Evolutionary conservation across 768 basidiomycete genomes (phyloP).

Genomic region (Brasilioporus rufonigricans): DNA sequence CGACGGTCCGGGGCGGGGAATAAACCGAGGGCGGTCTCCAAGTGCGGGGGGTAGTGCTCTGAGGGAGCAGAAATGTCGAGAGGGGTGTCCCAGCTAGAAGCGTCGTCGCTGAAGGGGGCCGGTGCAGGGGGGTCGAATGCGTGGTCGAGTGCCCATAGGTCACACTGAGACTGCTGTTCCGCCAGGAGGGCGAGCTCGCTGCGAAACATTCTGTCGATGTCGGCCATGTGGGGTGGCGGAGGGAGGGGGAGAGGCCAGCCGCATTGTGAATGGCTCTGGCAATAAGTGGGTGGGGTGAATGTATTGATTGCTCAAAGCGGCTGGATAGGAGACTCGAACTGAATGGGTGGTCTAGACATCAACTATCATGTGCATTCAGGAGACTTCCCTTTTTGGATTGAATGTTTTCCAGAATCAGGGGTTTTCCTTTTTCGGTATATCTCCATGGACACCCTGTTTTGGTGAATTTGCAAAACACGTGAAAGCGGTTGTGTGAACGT

Average conservation of each 20-base stretch:
- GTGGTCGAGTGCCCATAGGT: constrained; percentile 6
- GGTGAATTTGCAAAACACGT: constrained; percentile 20
- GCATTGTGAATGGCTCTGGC: constrained; percentile 14
- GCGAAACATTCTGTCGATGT: constrained; percentile 25
- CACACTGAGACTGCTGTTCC: constrained; percentile 1
- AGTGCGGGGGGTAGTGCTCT: background rate
- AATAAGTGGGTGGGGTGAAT: constrained; percentile 6
- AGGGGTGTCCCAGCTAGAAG: constrained; percentile 3
- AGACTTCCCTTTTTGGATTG: constrained; percentile 8
- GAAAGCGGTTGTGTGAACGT: constrained; percentile 17
- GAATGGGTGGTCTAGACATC: constrained; percentile 1
- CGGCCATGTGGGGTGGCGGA: constrained; percentile 11
- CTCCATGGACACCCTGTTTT: background rate
- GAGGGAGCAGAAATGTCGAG: background rate
- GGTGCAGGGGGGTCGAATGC: background rate
- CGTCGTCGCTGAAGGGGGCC: background rate
- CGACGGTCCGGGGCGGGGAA: constrained; percentile 8
- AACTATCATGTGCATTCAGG: background rate
- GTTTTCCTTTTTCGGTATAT: constrained; percentile 5
- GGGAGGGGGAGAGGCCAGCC: constrained; percentile 1
- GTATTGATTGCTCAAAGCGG: constrained; percentile 14
- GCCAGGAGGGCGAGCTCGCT: constrained; percentile 17
- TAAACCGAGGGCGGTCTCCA: constrained; percentile 2
- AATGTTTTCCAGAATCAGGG: background rate
- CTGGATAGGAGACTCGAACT: constrained; percentile 7